Conservation (phyloP, 495 filamentous ascomycete genomes). For the Elaphomyces granulatus region DNA sequence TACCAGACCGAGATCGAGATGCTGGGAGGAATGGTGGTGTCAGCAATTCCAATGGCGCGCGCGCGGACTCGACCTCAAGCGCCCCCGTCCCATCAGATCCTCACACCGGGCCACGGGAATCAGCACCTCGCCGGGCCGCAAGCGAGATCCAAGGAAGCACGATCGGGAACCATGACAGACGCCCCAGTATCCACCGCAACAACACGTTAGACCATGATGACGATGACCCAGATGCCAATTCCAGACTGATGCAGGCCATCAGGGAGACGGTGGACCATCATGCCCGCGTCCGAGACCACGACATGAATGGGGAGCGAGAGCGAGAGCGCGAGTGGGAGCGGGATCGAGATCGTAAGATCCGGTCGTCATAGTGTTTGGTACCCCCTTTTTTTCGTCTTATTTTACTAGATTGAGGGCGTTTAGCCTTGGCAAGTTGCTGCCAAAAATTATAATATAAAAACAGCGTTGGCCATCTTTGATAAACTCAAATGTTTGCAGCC, state of each 20-base stretch:
- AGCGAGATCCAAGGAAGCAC: slow-evolving; percentile 27
- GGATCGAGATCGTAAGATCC: slow-evolving; percentile 21
- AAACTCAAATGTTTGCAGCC: too few relatives aligned
- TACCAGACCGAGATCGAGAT: not conserved
- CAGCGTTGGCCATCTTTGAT: too few relatives aligned
- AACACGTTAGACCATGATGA: slow-evolving; percentile 15
- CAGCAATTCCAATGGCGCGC: slow-evolving; percentile 4
- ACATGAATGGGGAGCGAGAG: too few relatives aligned
- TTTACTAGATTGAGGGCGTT: slow-evolving; percentile 8
- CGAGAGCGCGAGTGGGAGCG: slow-evolving; percentile 16
- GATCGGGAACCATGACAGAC: slow-evolving; percentile 10
- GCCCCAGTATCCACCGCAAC: slow-evolving; percentile 8
- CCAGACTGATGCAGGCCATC: slow-evolving; percentile 34
- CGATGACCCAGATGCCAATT: slow-evolving; percentile 32
- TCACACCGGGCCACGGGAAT: slow-evolving; percentile 4
- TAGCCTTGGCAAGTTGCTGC: too few relatives aligned
- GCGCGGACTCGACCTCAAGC: not conserved
- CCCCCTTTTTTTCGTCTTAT: slow-evolving; percentile 4
- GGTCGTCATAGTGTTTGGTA: too few relatives aligned
- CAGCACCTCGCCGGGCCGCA: slow-evolving; percentile 27
- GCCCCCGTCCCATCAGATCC: slow-evolving; percentile 5
- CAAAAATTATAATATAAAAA: too few relatives aligned
- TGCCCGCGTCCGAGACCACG: too few relatives aligned
- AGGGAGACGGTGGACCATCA: slow-evolving; percentile 33
- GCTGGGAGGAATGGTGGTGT: slow-evolving; percentile 1